Evolutionary conservation across 129 eudicot genomes (phyloP).

Genomic region (Deinandra increscens): DNA sequence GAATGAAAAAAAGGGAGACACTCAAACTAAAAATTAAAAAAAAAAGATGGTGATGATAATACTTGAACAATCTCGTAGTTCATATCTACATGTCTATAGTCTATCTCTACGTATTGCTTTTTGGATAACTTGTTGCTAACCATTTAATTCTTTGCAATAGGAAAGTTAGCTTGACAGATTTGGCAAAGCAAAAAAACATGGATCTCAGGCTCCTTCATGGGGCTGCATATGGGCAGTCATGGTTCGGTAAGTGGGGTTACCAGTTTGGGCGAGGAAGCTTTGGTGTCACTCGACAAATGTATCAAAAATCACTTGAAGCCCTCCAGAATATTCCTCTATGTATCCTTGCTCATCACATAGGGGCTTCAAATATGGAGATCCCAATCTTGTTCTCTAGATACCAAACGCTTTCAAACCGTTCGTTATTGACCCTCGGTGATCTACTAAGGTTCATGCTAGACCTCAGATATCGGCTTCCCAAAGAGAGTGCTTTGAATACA

Average conservation of each 20-base stretch:
- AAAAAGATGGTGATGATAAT: no score
- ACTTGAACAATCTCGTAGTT: no score
- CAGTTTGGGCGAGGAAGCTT: conserved; percentile 81
- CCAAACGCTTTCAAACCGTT: conserved; percentile 69
- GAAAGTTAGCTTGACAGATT: conserved; percentile 83
- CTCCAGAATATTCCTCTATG: conserved; percentile 64
- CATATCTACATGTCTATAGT: no score
- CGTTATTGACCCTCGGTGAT: conserved; percentile 69
- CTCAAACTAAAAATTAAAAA: no score
- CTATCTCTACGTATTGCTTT: background rate
- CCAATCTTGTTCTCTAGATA: conserved; percentile 57
- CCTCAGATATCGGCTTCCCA: conserved; percentile 56
- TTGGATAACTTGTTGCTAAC: conserved; percentile 1
- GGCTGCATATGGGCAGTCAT: conserved; percentile 71
- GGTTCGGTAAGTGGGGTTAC: conserved; percentile 96
- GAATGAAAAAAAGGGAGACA: no score
- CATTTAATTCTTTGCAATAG: conserved; percentile 35
- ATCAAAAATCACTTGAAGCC: conserved; percentile 72
- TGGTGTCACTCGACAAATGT: conserved; percentile 64
- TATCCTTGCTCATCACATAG: conserved; percentile 60
- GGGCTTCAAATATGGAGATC: conserved; percentile 45
- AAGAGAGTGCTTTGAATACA: conserved; percentile 43
- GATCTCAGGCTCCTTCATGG: conserved; percentile 83
- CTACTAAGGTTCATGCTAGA: conserved; percentile 78
- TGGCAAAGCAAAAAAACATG: conserved; percentile 71